Base-by-base conservation (phyloP, 2,329 filamentous ascomycete species). In the Clarireedia paspali region DNA sequence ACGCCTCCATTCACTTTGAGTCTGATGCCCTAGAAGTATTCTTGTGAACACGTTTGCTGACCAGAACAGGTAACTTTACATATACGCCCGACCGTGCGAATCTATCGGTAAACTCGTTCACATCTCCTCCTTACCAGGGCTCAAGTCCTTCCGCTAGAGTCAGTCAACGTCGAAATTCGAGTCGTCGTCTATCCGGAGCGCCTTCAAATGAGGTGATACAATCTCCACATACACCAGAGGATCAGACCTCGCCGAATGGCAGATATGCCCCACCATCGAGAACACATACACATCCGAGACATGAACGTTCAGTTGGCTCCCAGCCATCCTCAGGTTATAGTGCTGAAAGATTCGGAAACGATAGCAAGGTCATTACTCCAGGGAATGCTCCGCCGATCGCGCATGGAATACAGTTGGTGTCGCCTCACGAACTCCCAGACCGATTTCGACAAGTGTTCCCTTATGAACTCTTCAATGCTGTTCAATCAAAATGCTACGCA, bases 401-500 rank as follows among this genome's bases (percentile, higher is more conserved):
- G 27, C 62, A 68, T 27, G 84, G 83, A 0, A 84, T 88, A 58
- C 72, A 74, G 40, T 75, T 87, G 14, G 72, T 87, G 15, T 76
- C 82, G 14, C 75, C 79, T 1, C 73, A 79, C 57, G 75, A 79
- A 10, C 73, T 94, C 1, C 85, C 89, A 2, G 85, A 91, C 70
- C 80, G 79, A 39, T 82, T 90, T 61, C 81, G 83, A 23, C 72
- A 80, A 1, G 68, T 92, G 0, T 95, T 94, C 63, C 78, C 83
- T 0, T 94, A 87, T 61, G 78, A 83, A 1, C 70, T 87, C 0
- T 90, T 95, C 73, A 95, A 95, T 67, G 88, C 85, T 6, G 79
- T 92, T 0, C 89, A 95, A 65, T 94, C 89, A 0, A 89, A 85
- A 66, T 90, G 86, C 64, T 94, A 92, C 62, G 68, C 77, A 0